phyloP scores from a whole-genome alignment of 2,329 filamentous ascomycete species.

The Colletotrichum paranaense region DNA sequence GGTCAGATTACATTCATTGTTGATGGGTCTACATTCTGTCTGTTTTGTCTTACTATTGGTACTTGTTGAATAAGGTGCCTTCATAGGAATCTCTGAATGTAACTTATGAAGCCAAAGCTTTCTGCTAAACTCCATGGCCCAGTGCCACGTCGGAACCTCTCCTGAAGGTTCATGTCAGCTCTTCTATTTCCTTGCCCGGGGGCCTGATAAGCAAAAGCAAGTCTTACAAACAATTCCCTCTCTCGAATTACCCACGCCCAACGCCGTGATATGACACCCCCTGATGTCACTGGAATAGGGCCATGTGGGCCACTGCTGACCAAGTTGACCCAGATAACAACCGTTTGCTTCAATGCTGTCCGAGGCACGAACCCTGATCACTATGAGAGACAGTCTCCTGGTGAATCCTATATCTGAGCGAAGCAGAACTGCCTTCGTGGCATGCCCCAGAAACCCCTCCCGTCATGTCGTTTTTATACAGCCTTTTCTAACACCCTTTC shows the following conservation, averaged over 20 bases:
- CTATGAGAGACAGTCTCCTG: too few relatives aligned
- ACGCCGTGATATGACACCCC: slow-evolving; percentile 15
- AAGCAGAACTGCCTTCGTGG: not conserved
- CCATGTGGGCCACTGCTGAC: too few relatives aligned
- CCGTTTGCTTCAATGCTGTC: not conserved
- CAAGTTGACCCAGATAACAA: not conserved
- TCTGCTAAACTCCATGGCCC: too few relatives aligned
- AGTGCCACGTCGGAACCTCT: not conserved
- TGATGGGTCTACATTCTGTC: too few relatives aligned
- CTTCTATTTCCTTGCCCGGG: not conserved
- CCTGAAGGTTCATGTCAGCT: not conserved
- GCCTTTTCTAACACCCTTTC: not conserved
- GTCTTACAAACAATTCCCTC: slow-evolving; percentile 5
- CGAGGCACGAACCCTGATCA: not conserved
- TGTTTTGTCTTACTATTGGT: too few relatives aligned
- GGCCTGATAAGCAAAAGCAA: not conserved
- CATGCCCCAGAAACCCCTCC: not conserved
- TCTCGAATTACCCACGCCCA: slow-evolving; percentile 11
- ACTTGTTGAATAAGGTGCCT: too few relatives aligned
- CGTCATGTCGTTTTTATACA: not conserved
- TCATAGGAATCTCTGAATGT: too few relatives aligned
- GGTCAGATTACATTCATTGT: too few relatives aligned
- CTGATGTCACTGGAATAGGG: not conserved
- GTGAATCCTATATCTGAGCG: too few relatives aligned
- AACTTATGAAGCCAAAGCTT: too few relatives aligned